phyloP scores from a whole-genome alignment of 1,139 yeast genomes.

The Kodamaea ohmeri region DNA sequence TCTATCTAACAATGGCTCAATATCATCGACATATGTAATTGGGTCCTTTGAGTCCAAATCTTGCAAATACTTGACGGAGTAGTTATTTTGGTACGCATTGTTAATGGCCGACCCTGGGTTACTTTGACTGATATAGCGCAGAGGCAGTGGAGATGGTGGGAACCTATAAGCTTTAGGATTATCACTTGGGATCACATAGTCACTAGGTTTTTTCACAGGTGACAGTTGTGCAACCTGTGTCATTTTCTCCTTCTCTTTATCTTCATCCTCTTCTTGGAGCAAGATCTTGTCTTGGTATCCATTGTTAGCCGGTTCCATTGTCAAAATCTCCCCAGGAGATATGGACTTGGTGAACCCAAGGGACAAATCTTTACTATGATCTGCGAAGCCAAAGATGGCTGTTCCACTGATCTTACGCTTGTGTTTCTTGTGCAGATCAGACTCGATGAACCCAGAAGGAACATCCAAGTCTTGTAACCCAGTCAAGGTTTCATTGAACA shows the following conservation, averaged over 20 bases:
- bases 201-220: slow-evolving; percentile 11
- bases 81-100: slow-evolving; percentile 23
- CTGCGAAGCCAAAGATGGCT: slow-evolving; percentile 60
- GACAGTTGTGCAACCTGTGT: slow-evolving; percentile 15
- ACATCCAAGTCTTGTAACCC: slow-evolving; percentile 54
- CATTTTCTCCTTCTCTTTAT: slow-evolving; percentile 18
- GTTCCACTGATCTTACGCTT: slow-evolving; percentile 53
- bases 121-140: slow-evolving; percentile 12
- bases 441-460: slow-evolving; percentile 27
- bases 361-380: slow-evolving; percentile 52
- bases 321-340: slow-evolving; percentile 38
- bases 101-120: slow-evolving; percentile 11
- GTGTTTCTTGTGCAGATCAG: slow-evolving; percentile 22
- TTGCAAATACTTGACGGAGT: slow-evolving; percentile 46
- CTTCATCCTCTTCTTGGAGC: slow-evolving; percentile 32
- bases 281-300: slow-evolving; percentile 14
- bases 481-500: slow-evolving; percentile 43
- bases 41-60: slow-evolving; percentile 25
- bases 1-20: slow-evolving; percentile 34
- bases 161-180: slow-evolving; percentile 47
- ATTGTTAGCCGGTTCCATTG: slow-evolving; percentile 15
- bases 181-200: slow-evolving; percentile 22
- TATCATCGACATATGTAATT: slow-evolving; percentile 39
- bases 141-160: slow-evolving; percentile 41
- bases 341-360: slow-evolving; percentile 34